phyloP scores from a whole-genome alignment of 139 green algal species.

The Parachlorella kessleri region DNA sequence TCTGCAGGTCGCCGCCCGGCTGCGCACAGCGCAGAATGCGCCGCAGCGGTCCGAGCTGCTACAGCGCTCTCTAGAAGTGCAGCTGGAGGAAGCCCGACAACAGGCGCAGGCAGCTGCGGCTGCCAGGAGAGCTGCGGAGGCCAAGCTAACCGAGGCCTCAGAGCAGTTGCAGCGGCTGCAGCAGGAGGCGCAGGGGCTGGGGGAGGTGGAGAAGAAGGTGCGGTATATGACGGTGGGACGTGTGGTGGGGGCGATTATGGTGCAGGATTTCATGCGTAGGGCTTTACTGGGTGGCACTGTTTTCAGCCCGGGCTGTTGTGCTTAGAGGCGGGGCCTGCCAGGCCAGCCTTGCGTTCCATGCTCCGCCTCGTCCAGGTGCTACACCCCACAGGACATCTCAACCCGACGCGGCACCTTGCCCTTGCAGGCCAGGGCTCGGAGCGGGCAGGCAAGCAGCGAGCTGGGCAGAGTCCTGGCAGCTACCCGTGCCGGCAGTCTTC shows the following conservation, averaged over 20 bases:
- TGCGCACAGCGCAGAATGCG: background rate
- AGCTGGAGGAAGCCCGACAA: slow-evolving; percentile 21
- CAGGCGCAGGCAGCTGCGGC: background rate
- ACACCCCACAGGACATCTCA: too few relatives aligned
- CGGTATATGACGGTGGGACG: too few relatives aligned
- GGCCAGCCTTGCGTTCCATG: too few relatives aligned
- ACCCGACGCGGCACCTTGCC: too few relatives aligned
- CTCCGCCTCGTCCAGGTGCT: too few relatives aligned
- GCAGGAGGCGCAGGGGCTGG: slow-evolving; percentile 1
- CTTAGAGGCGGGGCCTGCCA: too few relatives aligned
- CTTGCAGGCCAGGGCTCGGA: background rate
- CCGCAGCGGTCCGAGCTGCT: slow-evolving; percentile 12
- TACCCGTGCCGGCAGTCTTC: background rate
- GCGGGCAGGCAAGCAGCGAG: background rate
- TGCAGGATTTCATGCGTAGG: too few relatives aligned
- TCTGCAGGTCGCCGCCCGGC: slow-evolving; percentile 24
- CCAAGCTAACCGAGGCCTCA: background rate
- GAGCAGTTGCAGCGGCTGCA: slow-evolving; percentile 11
- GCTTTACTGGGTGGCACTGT: too few relatives aligned
- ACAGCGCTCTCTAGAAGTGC: slow-evolving; percentile 31
- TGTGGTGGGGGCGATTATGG: too few relatives aligned
- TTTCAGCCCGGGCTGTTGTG: too few relatives aligned
- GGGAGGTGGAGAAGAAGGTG: background rate
- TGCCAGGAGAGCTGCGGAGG: slow-evolving; percentile 1
- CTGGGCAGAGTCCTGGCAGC: background rate